These are phyloP conservation scores for Penicillium palitans DNA, from an alignment of 2,329 filamentous ascomycete species.

Conservation along the genomic window DNA sequence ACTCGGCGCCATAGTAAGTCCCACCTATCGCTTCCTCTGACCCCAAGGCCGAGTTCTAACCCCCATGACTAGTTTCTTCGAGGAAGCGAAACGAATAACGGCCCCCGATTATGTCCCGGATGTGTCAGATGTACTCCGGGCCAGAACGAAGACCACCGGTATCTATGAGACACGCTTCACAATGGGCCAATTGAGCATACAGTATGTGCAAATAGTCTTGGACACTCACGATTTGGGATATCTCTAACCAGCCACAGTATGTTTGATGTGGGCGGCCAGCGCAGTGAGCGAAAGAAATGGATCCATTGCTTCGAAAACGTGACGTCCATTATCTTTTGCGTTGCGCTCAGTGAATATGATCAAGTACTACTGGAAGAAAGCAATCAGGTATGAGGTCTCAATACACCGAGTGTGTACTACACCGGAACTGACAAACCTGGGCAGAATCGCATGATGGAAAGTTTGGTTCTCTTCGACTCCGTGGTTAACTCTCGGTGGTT, in stretches of 20 bases:
- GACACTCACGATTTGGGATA: slow-evolving; percentile 15
- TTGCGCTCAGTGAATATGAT: slow-evolving; percentile 96
- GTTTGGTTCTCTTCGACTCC: slow-evolving; percentile 91
- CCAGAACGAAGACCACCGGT: slow-evolving; percentile 96
- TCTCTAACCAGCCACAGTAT: slow-evolving; percentile 62
- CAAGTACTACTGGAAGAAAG: slow-evolving; percentile 95
- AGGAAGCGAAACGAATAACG: slow-evolving; percentile 84
- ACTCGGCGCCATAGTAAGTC: slow-evolving; percentile 93
- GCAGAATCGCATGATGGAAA: slow-evolving; percentile 99
- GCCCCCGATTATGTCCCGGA: slow-evolving; percentile 82
- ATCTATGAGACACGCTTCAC: slow-evolving; percentile 99
- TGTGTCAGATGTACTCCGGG: slow-evolving; percentile 92
- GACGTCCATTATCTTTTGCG: slow-evolving; percentile 98
- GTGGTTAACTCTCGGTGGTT: slow-evolving; percentile 99
- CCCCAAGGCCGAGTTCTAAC: slow-evolving; percentile 18
- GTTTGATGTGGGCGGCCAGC: slow-evolving; percentile 97
- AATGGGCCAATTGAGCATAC: slow-evolving; percentile 98
- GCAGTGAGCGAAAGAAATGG: slow-evolving; percentile 99
- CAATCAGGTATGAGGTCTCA: slow-evolving; percentile 70
- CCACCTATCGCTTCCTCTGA: background rate
- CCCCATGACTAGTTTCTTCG: slow-evolving; percentile 74
- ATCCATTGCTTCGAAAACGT: slow-evolving; percentile 99
- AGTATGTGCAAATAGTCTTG: slow-evolving; percentile 62
- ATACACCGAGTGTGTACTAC: background rate
- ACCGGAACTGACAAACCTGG: slow-evolving; percentile 13